Base-by-base conservation (phyloP, 2,329 filamentous ascomycete genomes). In the Fonsecaea pedrosoi region DNA sequence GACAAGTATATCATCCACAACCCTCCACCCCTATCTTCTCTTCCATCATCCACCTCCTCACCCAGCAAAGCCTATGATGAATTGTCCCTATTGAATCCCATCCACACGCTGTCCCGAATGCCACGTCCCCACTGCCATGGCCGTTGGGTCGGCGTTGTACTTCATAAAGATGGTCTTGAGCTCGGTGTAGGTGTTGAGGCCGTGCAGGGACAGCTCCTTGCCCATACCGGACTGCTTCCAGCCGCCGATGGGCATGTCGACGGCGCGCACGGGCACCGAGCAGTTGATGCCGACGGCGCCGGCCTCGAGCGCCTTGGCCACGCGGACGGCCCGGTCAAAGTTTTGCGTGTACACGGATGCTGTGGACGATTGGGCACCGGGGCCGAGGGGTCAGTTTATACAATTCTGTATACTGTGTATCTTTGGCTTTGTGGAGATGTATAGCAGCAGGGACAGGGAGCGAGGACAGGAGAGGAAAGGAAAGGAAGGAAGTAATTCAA, bases 161-260 rank as follows among this genome's bases (percentile, higher is more conserved):
- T 79, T 79, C 3, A 79, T 74, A 70, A 78, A 77, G 21, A 79
- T 73, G 15, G 77, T 74, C 72, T 79, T 79, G 8, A 76, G 65
- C 69, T 79, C 77, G 3, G 72, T 75, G 66, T 79, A 79, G 21
- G 75, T 77, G 54, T 78, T 77, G 54, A 80, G 58, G 4, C 78
- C 78, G 61, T 77, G 76, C 66, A 78, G 75, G 2, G 77, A 77
- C 66, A 79, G 67, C 64, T 86, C 81, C 15, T 83, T 75, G 0
- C 85, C 84, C 73, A 86, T 79, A 15, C 80, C 80, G 60, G 77
- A 80, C 70, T 81, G 78, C 70, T 81, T 81, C 21, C 80, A 78
- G 45, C 79, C 79, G 34, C 79, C 79, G 62, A 79, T 80, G 0
- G 79, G 78, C 58, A 80, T 77, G 67, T 77, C 77, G 32, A 77